Evolutionary conservation across 2,329 filamentous ascomycete species (phyloP), one percentile per base, ranked within the genome.

Genomic region (Aspergillus jensenii): DNA sequence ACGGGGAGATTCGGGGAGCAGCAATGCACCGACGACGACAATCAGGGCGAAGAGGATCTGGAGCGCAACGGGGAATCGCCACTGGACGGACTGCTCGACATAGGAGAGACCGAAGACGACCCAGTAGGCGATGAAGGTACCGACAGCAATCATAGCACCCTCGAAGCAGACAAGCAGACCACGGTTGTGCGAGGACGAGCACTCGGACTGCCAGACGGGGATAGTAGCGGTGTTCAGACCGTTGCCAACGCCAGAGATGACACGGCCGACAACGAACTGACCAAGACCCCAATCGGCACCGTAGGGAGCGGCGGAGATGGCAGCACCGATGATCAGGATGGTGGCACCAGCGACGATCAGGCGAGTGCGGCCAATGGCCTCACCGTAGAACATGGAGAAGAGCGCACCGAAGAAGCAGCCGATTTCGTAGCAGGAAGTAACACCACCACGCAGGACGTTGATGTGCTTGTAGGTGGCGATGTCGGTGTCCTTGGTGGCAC

Each of bases 331-430:
- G 17, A 69, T 57, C 67, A 75, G 66, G 59, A 86, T 82, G 43
- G 82, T 67, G 33, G 82, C 79, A 52, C 85, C 85, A 45, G 80
- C 74, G 63, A 85, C 82, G 53, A 82, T 79, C 0, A 82, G 76
- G 33, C 70, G 75, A 12, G 66, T 71, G 17, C 73, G 72, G 19
- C 73, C 73, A 19, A 73, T 60, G 6, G 59, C 48, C 37, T 73
- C 65, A 59, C 71, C 71, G 12, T 62, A 68, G 43, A 64, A 57
- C 17, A 71, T 64, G 8, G 65, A 66, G 51, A 73, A 68, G 37
- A 74, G 59, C 3, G 71, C 69, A 50, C 72, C 72, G 39, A 68
- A 68, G 62, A 74, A 68, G 59, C 71, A 74, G 17, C 81, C 81
- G 37, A 82, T 71, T 58, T 82, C 80, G 65, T 83, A 84, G 60